These are phyloP conservation scores for Pyrrhoderma noxium DNA, from an alignment of 1,284 basidiomycete genomes.

Conservation along the genomic window DNA sequence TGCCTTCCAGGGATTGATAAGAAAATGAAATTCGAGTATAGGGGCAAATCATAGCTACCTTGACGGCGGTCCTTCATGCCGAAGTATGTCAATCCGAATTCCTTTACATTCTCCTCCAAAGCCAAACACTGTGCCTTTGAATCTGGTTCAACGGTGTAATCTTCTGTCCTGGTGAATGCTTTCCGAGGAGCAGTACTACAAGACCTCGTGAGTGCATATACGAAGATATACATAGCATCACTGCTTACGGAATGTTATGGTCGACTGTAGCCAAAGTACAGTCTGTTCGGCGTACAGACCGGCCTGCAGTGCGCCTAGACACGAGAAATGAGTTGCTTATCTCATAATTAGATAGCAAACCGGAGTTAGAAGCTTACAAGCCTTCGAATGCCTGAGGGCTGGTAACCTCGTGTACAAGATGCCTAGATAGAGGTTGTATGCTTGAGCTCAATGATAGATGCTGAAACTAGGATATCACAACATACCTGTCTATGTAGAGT, in stretches of 20 bases:
- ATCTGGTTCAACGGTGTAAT: constrained; percentile 85
- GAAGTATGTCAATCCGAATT: constrained; percentile 93
- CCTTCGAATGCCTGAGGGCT: constrained; percentile 96
- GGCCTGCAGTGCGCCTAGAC: constrained; percentile 67
- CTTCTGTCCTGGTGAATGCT: constrained; percentile 66
- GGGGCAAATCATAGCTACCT: constrained; percentile 38
- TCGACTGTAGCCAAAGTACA: constrained; percentile 94
- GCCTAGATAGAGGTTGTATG: constrained; percentile 41
- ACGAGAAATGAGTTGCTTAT: not conserved
- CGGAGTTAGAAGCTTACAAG: constrained; percentile 44
- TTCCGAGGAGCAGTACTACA: constrained; percentile 82
- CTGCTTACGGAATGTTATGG: constrained; percentile 89
- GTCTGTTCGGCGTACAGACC: constrained; percentile 83
- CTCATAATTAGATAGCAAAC: not conserved
- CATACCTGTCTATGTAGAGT: constrained; percentile 85
- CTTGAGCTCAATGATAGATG: not conserved
- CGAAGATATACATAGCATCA: not conserved
- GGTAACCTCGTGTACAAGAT: constrained; percentile 94
- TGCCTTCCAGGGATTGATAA: constrained; percentile 47
- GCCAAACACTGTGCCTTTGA: constrained; percentile 88
- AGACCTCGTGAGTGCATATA: not conserved
- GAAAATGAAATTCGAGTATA: not conserved
- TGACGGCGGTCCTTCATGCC: constrained; percentile 89
- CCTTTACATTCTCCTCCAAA: constrained; percentile 91
- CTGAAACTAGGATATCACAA: constrained; percentile 21